Evolutionary conservation across 306 rosid genomes (phyloP).

Genomic region (Malus orientalis): DNA sequence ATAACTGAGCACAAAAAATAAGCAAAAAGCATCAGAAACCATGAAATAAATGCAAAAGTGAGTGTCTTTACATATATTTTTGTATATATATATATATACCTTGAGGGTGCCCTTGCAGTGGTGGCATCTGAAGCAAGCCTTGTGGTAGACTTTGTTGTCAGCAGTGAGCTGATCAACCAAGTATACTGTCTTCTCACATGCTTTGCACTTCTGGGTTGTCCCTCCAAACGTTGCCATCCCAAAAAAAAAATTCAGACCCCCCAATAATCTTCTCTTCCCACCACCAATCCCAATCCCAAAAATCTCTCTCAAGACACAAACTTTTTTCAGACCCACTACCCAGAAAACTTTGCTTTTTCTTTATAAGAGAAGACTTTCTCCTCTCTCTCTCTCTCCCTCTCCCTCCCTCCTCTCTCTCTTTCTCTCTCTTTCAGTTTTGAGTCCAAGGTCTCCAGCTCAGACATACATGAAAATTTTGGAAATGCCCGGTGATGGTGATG

Average conservation of each 20-base stretch:
- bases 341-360: background rate
- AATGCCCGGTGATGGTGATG: conserved; percentile 2
- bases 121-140: conserved; percentile 87
- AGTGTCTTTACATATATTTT: background rate
- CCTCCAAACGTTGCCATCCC: conserved; percentile 80
- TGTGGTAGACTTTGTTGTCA: conserved; percentile 78
- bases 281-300: background rate
- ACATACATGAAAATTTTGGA: conserved; percentile 5
- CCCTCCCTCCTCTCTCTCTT: background rate
- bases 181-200: conserved; percentile 88
- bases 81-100: conserved; percentile 19
- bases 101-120: conserved; percentile 97
- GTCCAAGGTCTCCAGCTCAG: conserved; percentile 27
- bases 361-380: background rate
- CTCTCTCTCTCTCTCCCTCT: background rate
- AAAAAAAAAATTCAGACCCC: background rate
- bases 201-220: conserved; percentile 87
- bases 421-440: conserved; percentile 4
- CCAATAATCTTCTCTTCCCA: background rate
- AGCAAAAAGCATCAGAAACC: background rate
- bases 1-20: background rate
- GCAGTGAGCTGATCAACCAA: conserved; percentile 84
- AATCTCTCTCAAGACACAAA: conserved; percentile 8
- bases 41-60: background rate
- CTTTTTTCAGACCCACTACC: conserved; percentile 11